Evolutionary conservation across 164 flowering plant species (phyloP).

Genomic region (Umbilicus rupestris): DNA sequence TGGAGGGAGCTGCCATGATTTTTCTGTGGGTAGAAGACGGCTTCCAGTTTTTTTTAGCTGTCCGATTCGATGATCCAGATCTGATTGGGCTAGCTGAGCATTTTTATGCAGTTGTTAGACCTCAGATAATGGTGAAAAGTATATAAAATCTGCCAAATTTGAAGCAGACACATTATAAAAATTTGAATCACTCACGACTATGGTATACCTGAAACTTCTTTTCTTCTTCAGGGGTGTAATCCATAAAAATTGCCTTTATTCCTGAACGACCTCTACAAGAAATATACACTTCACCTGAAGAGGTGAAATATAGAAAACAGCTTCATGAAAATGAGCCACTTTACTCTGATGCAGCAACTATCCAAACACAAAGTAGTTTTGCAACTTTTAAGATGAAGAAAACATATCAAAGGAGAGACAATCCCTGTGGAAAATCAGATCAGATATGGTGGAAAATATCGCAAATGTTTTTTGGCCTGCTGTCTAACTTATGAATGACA

Average conservation of each 20-base stretch:
- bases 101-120: too few species aligned
- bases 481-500: neutral
- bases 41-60: neutral
- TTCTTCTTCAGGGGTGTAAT: neutral
- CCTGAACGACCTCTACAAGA: neutral
- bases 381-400: neutral
- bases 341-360: too few species aligned
- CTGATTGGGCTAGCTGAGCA: neutral
- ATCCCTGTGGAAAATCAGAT: neutral
- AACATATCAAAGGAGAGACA: neutral
- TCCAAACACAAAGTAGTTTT: too few species aligned
- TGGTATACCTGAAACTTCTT: neutral
- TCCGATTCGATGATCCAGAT: neutral
- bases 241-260: neutral
- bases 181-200: too few species aligned
- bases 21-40: neutral
- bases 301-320: neutral
- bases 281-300: neutral
- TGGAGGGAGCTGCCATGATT: neutral
- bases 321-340: neutral
- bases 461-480: neutral
- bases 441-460: neutral
- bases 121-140: too few species aligned
- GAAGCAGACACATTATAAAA: too few species aligned
- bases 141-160: too few species aligned